Evolutionary conservation across 1,139 yeast species (phyloP), one percentile per base, ranked within the genome.

Genomic region (Suhomyces maxii): DNA sequence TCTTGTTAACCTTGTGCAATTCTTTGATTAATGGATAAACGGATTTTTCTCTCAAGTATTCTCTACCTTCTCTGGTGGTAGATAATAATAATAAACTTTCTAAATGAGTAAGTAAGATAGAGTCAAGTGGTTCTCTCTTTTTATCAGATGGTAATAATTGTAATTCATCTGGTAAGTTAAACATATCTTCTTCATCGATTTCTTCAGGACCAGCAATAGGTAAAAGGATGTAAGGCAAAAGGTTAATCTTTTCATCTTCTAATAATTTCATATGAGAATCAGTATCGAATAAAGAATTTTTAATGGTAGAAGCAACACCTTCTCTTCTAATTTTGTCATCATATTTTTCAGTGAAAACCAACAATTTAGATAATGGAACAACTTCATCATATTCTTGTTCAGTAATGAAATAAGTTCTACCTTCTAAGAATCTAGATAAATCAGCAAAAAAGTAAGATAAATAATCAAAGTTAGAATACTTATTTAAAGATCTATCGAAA

Each of bases 271-370:
- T 69, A 60, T 93, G 98, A 37, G 80, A 68, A 38, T 83, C 79
- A 3, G 89, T 75, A 61, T 91, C 97, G 60, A 93, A 93, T 43
- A 91, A 71, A 0, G 95, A 81, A 67, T 93, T 93, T 62, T 93
- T 93, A 55, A 93, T 87, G 6, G 97, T 88, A 2, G 96, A 86
- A 1, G 96, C 96, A 41, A 89, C 93, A 58, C 97, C 98, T 63
- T 86, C 91, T 65, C 98, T 80, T 71, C 98, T 83, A 33, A 83
- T 81, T 57, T 82, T 83, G 18, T 89, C 77, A 54, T 85, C 91
- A 57, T 83, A 83, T 58, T 84, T 83, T 60, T 88, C 95, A 2
- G 96, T 88, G 67, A 89, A 89, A 0, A 86, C 95, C 49, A 89
- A 73, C 32, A 93, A 66, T 62, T 90, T 89, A 23, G 91, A 80